phyloP scores from a whole-genome alignment of 2,329 filamentous ascomycete species.

The Pseudocercospora crystallina region DNA sequence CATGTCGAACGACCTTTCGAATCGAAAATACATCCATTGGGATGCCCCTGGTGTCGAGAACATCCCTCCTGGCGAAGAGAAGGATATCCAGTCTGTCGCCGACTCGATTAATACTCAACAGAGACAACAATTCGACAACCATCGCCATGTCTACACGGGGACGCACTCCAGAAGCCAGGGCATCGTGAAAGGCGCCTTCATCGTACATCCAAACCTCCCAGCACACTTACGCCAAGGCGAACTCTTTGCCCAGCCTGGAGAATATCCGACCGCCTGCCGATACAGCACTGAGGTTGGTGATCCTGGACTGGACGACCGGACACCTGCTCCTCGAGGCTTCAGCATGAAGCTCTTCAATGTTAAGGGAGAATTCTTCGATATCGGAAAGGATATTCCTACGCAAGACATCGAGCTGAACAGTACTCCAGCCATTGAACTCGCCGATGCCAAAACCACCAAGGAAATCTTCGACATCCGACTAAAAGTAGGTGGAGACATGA shows the following conservation, averaged over 20 bases:
- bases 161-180: constrained; percentile 51
- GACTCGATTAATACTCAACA: constrained; percentile 49
- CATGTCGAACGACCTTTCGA: constrained; percentile 5
- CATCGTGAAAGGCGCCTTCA: constrained; percentile 50
- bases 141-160: constrained; percentile 40
- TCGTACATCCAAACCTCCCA: constrained; percentile 44
- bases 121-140: constrained; percentile 45
- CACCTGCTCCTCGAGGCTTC: constrained; percentile 48
- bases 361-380: constrained; percentile 43
- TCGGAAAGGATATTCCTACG: constrained; percentile 38
- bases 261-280: constrained; percentile 38
- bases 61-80: constrained; percentile 40
- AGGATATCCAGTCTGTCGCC: constrained; percentile 48
- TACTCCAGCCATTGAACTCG: constrained; percentile 49
- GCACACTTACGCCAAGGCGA: constrained; percentile 46
- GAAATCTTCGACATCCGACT: constrained; percentile 47
- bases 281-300: constrained; percentile 38
- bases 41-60: constrained; percentile 39
- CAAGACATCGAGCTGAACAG: constrained; percentile 54
- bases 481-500: constrained; percentile 38
- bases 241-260: constrained; percentile 31
- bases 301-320: constrained; percentile 43
- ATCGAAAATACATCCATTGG: constrained; percentile 18
- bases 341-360: constrained; percentile 54
- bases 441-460: constrained; percentile 46